Conservation (phyloP, 345 rosid species). For the Eucalyptus cloeziana region DNA sequence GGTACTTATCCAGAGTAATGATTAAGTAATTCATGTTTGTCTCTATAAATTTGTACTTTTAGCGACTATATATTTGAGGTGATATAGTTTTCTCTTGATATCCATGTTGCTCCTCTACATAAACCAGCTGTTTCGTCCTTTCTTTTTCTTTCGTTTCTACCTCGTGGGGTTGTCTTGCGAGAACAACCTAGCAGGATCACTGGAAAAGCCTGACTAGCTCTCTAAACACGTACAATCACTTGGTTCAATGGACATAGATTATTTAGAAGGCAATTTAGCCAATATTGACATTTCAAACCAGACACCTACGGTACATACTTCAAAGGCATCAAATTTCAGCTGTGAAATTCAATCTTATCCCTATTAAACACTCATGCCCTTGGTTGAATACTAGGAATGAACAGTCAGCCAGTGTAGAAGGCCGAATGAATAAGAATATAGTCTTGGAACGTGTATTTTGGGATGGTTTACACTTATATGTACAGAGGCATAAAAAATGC, state of each 20-base stretch:
- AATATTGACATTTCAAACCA: neutral
- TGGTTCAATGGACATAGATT: neutral
- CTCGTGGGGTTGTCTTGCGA: neutral
- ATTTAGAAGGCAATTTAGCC: neutral
- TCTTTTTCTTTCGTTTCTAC: neutral
- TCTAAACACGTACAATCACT: neutral
- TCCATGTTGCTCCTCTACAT: neutral
- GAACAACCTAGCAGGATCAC: neutral
- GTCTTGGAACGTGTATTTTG: neutral
- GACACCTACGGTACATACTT: neutral
- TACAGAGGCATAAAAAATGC: neutral
- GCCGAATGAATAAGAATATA: neutral
- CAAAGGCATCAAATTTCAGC: neutral
- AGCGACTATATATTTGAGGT: neutral
- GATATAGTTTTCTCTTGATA: neutral
- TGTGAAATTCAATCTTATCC: neutral
- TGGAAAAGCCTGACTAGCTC: neutral
- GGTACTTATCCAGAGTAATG: slow-evolving; percentile 46
- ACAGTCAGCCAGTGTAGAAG: neutral
- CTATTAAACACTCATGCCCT: neutral
- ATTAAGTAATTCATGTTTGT: neutral
- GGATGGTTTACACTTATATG: neutral
- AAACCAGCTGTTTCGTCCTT: neutral
- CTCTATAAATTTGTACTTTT: neutral
- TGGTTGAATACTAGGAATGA: neutral